A percentile compares a stretch with the other conserved stretches of the same genome.
phyloP scores from a whole-genome alignment of 305 asterid genomes.

The Solanum hybrid region DNA sequence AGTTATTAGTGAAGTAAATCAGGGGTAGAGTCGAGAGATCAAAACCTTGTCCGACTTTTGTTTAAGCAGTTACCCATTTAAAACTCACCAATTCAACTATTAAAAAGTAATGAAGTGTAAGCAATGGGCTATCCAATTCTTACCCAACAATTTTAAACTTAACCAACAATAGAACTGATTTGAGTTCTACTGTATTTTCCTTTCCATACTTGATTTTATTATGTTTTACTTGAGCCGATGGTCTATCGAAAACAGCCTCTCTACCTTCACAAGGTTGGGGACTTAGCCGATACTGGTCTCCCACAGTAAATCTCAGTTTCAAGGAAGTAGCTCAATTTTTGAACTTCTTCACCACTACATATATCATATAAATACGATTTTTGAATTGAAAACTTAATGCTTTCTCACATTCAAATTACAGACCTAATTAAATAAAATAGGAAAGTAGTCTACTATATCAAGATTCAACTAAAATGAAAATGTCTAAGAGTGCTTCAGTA shows the following conservation, averaged over 20 bases:
- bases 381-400: background rate
- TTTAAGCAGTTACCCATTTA: background rate
- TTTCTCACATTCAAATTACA: background rate
- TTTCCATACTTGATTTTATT: background rate
- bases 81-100: background rate
- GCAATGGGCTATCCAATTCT: background rate
- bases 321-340: background rate
- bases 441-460: background rate
- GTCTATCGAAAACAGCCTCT: background rate
- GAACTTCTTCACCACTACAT: background rate
- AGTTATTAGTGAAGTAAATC: background rate
- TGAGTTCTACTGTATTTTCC: background rate
- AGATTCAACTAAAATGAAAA: background rate
- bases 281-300: background rate
- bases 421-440: background rate
- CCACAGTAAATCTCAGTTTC: background rate
- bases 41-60: background rate
- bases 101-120: background rate
- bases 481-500: background rate
- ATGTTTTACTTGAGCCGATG: background rate
- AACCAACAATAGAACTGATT: background rate
- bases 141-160: background rate
- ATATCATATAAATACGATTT: background rate
- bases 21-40: background rate
- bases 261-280: background rate